A percentile compares a stretch with the other conserved stretches of the same genome.
Conservation (phyloP, 2,329 filamentous ascomycete species). For the Grosmannia penicillata region DNA sequence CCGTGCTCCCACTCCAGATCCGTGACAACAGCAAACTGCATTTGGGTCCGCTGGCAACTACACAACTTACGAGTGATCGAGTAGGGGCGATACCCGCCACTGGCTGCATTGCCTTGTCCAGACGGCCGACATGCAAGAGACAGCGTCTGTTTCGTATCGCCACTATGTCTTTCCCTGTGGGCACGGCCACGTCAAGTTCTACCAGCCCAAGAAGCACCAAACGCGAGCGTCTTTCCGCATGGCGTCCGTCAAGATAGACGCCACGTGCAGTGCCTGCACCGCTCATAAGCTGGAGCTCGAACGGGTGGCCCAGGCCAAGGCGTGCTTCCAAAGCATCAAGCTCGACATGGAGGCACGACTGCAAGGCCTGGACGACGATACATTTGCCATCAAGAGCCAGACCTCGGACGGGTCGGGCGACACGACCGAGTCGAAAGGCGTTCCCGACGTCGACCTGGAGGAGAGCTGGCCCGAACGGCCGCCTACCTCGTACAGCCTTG, state of each 20-base stretch:
- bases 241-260: background rate
- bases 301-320: background rate
- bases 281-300: background rate
- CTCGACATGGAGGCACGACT: background rate
- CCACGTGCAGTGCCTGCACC: background rate
- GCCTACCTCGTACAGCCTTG: background rate
- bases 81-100: too few relatives aligned
- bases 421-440: too few relatives aligned
- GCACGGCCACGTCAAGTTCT: constrained; percentile 1
- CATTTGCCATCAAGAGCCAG: background rate
- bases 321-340: background rate
- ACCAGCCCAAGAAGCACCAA: constrained; percentile 1
- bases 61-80: too few relatives aligned
- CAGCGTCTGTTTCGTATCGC: background rate
- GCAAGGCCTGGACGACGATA: background rate
- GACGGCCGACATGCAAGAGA: background rate
- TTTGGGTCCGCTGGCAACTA: too few relatives aligned
- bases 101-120: background rate
- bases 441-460: background rate
- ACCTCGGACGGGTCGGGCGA: background rate
- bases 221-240: background rate
- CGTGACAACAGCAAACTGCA: too few relatives aligned
- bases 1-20: too few relatives aligned
- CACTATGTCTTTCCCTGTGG: constrained; percentile 5
- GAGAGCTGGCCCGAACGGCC: background rate